phyloP scores from a whole-genome alignment of 1,284 basidiomycete species.

The Ustilago nuda region DNA sequence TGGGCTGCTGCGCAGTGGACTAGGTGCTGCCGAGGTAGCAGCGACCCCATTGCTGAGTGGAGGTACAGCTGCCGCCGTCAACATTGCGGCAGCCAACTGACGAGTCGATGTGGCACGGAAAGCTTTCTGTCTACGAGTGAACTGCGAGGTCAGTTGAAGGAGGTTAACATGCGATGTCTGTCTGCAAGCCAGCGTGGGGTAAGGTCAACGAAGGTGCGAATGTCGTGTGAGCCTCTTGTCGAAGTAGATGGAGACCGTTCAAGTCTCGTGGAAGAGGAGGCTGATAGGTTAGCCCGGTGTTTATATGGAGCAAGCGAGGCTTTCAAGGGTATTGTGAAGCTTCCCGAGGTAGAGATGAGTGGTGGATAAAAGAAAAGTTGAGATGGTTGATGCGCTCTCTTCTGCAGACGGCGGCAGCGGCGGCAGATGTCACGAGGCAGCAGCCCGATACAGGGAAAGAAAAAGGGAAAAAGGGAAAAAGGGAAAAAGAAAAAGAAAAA shows the following conservation, averaged over 20 bases:
- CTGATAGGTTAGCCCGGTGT: background rate
- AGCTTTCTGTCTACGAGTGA: background rate
- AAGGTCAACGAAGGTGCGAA: background rate
- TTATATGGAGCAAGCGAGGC: background rate
- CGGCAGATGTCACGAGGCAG: slow-evolving; percentile 8
- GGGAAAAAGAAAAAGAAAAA: background rate
- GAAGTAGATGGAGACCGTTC: too few species aligned
- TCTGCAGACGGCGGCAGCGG: slow-evolving; percentile 1
- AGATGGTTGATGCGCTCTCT: slow-evolving; percentile 3
- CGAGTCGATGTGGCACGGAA: background rate
- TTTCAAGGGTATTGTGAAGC: background rate
- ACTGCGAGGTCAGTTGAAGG: background rate
- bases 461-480: too few species aligned
- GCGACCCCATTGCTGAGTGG: background rate
- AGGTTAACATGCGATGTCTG: background rate
- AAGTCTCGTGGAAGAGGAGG: background rate
- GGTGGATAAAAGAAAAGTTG: background rate
- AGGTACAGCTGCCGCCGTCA: slow-evolving; percentile 21
- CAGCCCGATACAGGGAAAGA: background rate
- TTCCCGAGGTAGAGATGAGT: background rate
- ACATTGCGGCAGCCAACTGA: slow-evolving; percentile 22
- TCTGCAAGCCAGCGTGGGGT: background rate
- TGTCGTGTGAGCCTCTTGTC: slow-evolving; percentile 6
- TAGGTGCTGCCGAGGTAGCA: slow-evolving; percentile 13
- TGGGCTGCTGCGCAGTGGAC: slow-evolving; percentile 29